These are phyloP conservation scores for Gossypium turneri DNA, from an alignment of 345 rosid species.

Conservation along the genomic window DNA sequence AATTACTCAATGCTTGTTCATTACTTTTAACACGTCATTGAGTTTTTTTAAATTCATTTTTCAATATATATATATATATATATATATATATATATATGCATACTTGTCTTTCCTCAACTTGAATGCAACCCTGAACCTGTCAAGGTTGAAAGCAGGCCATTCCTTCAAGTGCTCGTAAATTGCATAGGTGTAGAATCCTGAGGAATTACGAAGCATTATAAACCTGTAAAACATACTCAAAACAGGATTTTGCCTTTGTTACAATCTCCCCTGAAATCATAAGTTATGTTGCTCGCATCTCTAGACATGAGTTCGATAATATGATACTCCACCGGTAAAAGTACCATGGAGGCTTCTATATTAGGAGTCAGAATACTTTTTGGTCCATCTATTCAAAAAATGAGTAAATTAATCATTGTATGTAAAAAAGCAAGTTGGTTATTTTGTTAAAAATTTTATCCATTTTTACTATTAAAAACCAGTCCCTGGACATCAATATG, in stretches of 20 bases:
- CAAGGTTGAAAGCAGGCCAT: conserved; percentile 82
- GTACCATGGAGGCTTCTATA: too few relatives aligned
- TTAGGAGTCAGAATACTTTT: too few relatives aligned
- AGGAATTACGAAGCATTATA: conserved; percentile 62
- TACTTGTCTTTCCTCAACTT: conserved; percentile 25
- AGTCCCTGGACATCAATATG: too few relatives aligned
- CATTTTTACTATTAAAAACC: too few relatives aligned
- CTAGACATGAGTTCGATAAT: too few relatives aligned
- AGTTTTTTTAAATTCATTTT: not conserved
- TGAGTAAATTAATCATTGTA: too few relatives aligned
- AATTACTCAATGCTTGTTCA: not conserved
- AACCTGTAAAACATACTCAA: conserved; percentile 40
- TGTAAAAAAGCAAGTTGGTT: too few relatives aligned
- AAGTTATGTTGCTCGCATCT: too few relatives aligned
- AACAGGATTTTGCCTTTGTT: not conserved
- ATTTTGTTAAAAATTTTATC: too few relatives aligned
- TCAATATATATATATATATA: too few relatives aligned
- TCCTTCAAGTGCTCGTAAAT: conserved; percentile 63
- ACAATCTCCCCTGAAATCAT: not conserved
- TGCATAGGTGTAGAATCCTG: conserved; percentile 82
- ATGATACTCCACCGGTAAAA: too few relatives aligned
- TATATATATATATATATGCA: not conserved
- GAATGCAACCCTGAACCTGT: conserved; percentile 70
- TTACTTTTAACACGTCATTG: not conserved
- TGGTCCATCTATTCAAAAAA: too few relatives aligned